phyloP scores from a whole-genome alignment of 169 alveolate species.

The Cryptosporidium bovis region DNA sequence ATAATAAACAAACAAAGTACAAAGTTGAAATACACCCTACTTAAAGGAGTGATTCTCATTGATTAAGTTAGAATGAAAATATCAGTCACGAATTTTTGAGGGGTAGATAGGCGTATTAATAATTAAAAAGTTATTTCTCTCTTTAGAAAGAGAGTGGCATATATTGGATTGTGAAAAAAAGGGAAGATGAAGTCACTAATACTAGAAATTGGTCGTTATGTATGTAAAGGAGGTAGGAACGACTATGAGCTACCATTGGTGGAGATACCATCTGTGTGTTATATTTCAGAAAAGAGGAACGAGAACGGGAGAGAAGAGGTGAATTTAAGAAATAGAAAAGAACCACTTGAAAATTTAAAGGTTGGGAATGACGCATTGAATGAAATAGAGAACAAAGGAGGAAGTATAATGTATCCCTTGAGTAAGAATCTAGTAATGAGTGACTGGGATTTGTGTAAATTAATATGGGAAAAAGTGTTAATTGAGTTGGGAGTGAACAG shows the following conservation, averaged over 20 bases:
- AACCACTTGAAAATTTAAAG: background rate
- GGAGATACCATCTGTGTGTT: slow-evolving; percentile 70
- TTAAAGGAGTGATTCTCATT: too few relatives aligned
- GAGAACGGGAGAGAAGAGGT: background rate
- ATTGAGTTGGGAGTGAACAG: slow-evolving; percentile 15
- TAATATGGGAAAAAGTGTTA: slow-evolving; percentile 53
- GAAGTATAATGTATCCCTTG: slow-evolving; percentile 34
- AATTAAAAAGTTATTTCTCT: too few relatives aligned
- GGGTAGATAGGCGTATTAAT: too few relatives aligned
- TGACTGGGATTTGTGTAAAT: slow-evolving; percentile 39
- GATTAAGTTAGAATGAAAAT: too few relatives aligned
- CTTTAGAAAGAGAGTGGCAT: too few relatives aligned
- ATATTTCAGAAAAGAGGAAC: background rate
- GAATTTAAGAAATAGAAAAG: background rate
- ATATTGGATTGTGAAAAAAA: too few relatives aligned
- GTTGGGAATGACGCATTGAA: slow-evolving; percentile 62
- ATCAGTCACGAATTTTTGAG: too few relatives aligned
- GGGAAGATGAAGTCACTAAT: slow-evolving; percentile 27
- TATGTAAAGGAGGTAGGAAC: slow-evolving; percentile 46
- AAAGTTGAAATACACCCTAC: too few relatives aligned
- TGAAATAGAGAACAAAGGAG: background rate
- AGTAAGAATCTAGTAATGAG: slow-evolving; percentile 27
- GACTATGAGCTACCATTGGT: slow-evolving; percentile 28
- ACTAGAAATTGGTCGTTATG: slow-evolving; percentile 52
- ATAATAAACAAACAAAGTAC: too few relatives aligned